Evolutionary conservation across 768 basidiomycete genomes (phyloP), one percentile per base, ranked within the genome.

Genomic region (Trametopsis cervina): DNA sequence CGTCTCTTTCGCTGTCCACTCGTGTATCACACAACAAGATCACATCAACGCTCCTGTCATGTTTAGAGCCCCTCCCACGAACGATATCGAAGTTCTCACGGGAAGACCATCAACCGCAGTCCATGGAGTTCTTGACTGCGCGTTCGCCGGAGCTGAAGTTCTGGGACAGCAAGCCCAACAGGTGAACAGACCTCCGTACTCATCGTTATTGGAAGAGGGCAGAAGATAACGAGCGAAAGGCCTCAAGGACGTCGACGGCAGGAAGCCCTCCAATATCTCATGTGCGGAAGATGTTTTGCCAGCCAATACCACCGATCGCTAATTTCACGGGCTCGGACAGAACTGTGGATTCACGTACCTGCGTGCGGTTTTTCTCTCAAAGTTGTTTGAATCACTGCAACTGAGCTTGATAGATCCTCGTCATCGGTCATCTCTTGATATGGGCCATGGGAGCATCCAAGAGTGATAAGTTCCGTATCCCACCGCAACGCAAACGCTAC

Each of bases 241-340:
- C 1, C 18, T 13, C 26, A 25, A 46, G 25, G 26, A 50, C 4
- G 13, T 24, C 12, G 48, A 45, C 22, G 33, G 49, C 29, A 48
- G 55, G 35, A 49, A 52, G 9, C 37, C 39, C 18, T 11, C 51
- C 3, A 57, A 57, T 27, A 41, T 44, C 17, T 54, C 57, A 17
- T 54, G 55, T 40, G 49, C 55, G 35, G 57, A 57, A 41, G 42
- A 55, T 2, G 54, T 49, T 22, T 36, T 55, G 7, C 53, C 40
- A 18, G 35, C 23, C 18, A 12, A 18, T 26, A 4, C 47, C 4
- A 20, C 5, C 5, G 13, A 37, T 29, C n/a, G n/a, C n/a, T n/a
- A n/a, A n/a, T 21, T 41, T 4, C 38, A 40, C 2, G 37, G 18
- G 12, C 49, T 54, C 26, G 46, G 49, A 36, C 47, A 49, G 46